Conservation (phyloP, 768 basidiomycete genomes). For the Lentinula edodes region DNA sequence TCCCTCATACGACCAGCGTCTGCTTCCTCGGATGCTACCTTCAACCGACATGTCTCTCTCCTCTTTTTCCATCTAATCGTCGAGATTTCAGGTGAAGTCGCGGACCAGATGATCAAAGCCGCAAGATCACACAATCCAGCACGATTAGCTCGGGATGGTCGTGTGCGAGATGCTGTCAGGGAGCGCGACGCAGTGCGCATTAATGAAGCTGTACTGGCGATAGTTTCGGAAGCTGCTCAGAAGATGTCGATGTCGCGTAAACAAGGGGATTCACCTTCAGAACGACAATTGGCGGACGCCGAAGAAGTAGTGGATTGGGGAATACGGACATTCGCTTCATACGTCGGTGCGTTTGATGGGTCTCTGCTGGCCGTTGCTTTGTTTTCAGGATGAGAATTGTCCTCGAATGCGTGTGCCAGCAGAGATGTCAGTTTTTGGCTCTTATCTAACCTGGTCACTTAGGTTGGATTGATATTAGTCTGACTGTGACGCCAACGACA, state of each 20-base stretch:
- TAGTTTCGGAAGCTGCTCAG: conserved; percentile 67
- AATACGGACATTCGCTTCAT: conserved; percentile 87
- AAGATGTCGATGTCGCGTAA: conserved; percentile 51
- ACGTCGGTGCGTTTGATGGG: conserved; percentile 69
- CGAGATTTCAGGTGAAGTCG: conserved; percentile 97
- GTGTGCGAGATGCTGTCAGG: conserved; percentile 85
- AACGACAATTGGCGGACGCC: conserved; percentile 49
- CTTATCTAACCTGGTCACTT: conserved; percentile 1
- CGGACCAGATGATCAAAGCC: conserved; percentile 88
- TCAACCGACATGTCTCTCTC: conserved; percentile 82
- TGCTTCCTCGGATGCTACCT: conserved; percentile 48
- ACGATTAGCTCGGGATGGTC: conserved; percentile 76
- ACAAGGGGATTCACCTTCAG: conserved; percentile 34
- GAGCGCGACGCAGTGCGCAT: conserved; percentile 83
- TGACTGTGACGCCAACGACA: conserved; percentile 88
- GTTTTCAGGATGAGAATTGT: too few species aligned
- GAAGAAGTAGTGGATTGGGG: conserved; percentile 89
- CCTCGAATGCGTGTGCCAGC: background rate
- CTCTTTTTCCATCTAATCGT: conserved; percentile 89
- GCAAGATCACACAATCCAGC: conserved; percentile 67
- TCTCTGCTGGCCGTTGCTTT: background rate
- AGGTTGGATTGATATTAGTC: conserved; percentile 98
- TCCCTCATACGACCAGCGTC: conserved; percentile 62
- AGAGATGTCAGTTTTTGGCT: background rate
- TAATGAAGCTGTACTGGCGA: conserved; percentile 82